Evolutionary conservation across 2,329 filamentous ascomycete species (phyloP), one percentile per base, ranked within the genome.

Genomic region (Diaporthe caulivora): DNA sequence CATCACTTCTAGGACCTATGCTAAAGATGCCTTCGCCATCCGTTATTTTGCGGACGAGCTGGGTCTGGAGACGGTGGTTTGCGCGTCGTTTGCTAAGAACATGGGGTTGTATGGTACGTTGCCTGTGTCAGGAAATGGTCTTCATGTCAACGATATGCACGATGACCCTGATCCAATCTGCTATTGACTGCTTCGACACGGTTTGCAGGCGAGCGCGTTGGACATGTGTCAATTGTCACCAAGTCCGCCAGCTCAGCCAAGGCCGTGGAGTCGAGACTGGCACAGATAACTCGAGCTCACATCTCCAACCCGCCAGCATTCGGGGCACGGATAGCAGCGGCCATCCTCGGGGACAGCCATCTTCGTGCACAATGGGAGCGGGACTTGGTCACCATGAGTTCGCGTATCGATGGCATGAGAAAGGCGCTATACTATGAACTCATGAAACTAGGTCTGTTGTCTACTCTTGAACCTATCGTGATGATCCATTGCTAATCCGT

Each of bases 61-160:
- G 9, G 78, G 78, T 1, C 79, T 86, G 72, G 89, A 91, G 79
- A n/a, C n/a, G n/a, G 86, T 87, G 68, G 82, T 92, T 3, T 88
- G 88, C 60, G 84, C 90, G 79, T 92, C 90, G 0, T 92, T 91
- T 76, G 88, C 90, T 1, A 92, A 92, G 82, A 90, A 87, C 79
- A 89, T 91, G 80, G 83, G 84, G 0, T 75, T 85, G 0, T 85
- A 85, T 60, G 57, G 57, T 60, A 1, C 42, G 57, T 24, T n/a
- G 1, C 15, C 53, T 5, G 0, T 3, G n/a, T n/a, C n/a, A n/a
- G n/a, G n/a, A n/a, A n/a, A n/a, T n/a, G n/a, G n/a, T n/a, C n/a
- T n/a, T n/a, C n/a, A 10, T 0, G n/a, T 10, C n/a, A 51, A 11
- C 47, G 21, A 47, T n/a, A 47, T n/a, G 4, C 8, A 1, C 11